Base-by-base conservation (phyloP, 2,329 filamentous ascomycete species). In the Colletotrichum agaves region DNA sequence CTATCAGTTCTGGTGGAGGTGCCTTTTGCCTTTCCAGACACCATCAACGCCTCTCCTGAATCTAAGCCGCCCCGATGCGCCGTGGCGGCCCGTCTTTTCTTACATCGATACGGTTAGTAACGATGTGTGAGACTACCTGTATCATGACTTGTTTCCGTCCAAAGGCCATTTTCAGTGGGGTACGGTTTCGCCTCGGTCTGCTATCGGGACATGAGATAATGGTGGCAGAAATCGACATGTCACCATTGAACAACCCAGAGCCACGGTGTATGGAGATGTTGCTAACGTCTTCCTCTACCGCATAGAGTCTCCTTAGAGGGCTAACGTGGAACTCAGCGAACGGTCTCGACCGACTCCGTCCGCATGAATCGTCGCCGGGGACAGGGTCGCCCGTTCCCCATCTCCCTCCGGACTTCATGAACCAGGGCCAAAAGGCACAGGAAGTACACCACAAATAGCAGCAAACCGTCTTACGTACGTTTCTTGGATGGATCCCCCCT, bases 401-500 rank as follows among this genome's bases (percentile, higher is more conserved):
- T 67, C 52, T 53, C 59, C 50, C 23, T 4, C 23, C 43, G 44
- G 35, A 35, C 21, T 33, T 41, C 21, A 41, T 12, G 17, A 6
- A 37, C 13, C 15, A 15, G 21, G 7, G 31, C 19, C 7, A 5
- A 23, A 10, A 11, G 23, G 47, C 6, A 35, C 17, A 44, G 41
- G n/a, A n/a, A n/a, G n/a, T n/a, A 39, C 27, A 39, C 61, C 64
- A 47, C 47, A 67, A 67, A 67, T 59, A 64, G 64, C 21, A 55
- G 44, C 39, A 44, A 50, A 13, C 23, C 5, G 37, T 44, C 21
- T 35, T 59, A 43, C 64, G 50, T 50, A 37, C 52, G n/a, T n/a
- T 17, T 46, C 21, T 44, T 2, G 63, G 23, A 33, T 17, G 49
- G 41, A 33, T 59, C 12, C 50, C 57, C 31, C 44, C 31, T 17